These are phyloP conservation scores for Nepenthes mirabilis DNA, from an alignment of 148 eudicot species.

Conservation along the genomic window DNA sequence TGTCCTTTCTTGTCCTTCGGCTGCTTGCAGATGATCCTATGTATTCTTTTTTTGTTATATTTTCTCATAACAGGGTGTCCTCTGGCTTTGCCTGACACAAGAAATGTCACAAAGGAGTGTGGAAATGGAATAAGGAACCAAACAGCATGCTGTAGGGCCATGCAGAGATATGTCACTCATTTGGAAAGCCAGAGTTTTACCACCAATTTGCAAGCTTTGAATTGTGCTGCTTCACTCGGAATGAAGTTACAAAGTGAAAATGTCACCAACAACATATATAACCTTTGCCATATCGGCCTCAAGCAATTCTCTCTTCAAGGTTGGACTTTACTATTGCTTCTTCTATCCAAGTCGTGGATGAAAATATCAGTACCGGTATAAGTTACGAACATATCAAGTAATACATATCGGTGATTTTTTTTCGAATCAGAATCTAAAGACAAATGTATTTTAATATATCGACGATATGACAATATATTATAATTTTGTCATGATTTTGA, in stretches of 20 bases:
- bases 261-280: conserved; percentile 59
- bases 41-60: too few relatives aligned
- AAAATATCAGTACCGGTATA: too few relatives aligned
- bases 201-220: conserved; percentile 90
- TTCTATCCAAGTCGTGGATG: background rate
- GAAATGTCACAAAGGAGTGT: conserved; percentile 42
- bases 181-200: conserved; percentile 87
- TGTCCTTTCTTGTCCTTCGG: too few relatives aligned
- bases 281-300: conserved; percentile 77
- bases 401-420: too few relatives aligned
- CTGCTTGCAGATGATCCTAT: too few relatives aligned
- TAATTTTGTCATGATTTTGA: too few relatives aligned
- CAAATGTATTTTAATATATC: too few relatives aligned
- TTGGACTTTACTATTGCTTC: conserved; percentile 12
- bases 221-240: conserved; percentile 94
- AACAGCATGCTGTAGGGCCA: conserved; percentile 53
- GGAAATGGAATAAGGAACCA: conserved; percentile 32
- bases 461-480: too few relatives aligned
- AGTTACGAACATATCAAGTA: too few relatives aligned
- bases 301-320: conserved; percentile 97
- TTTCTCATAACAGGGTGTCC: conserved; percentile 60
- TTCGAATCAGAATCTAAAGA: too few relatives aligned
- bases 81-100: conserved; percentile 55
- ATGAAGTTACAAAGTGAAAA: conserved; percentile 57
- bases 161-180: conserved; percentile 58